Conservation (phyloP, 2,329 filamentous ascomycete genomes). For the Colletotrichum plurivorum region DNA sequence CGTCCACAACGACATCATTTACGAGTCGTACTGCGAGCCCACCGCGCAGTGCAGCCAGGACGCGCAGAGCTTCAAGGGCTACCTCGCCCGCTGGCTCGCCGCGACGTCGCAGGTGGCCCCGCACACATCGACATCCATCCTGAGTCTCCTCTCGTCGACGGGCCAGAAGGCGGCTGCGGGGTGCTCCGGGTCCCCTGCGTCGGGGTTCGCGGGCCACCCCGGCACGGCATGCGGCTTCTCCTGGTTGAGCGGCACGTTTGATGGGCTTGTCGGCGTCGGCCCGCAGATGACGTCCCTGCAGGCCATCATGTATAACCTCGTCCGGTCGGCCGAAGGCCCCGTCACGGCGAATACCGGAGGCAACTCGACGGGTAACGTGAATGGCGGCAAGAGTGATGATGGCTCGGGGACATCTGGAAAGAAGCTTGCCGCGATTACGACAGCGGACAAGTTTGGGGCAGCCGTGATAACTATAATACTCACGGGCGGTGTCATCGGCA, state of each 20-base stretch:
- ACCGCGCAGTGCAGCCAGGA: conserved; percentile 75
- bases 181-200: conserved; percentile 70
- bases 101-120: conserved; percentile 74
- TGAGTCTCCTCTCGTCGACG: conserved; percentile 70
- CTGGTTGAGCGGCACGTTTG: conserved; percentile 67
- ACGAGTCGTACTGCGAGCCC: conserved; percentile 76
- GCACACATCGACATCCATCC: conserved; percentile 66
- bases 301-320: conserved; percentile 65
- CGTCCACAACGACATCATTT: conserved; percentile 71
- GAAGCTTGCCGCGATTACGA: conserved; percentile 53
- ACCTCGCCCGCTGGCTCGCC: conserved; percentile 76
- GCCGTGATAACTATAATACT: conserved; percentile 73
- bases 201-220: conserved; percentile 63
- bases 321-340: conserved; percentile 56
- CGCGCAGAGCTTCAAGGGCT: conserved; percentile 81
- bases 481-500: conserved; percentile 59
- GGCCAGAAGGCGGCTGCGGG: conserved; percentile 71
- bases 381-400: conserved; percentile 37
- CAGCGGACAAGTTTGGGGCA: conserved; percentile 78
- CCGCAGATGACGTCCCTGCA: conserved; percentile 69
- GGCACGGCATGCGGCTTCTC: conserved; percentile 72
- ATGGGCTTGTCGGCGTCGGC: conserved; percentile 66
- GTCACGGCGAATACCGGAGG: conserved; percentile 66
- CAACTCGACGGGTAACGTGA: conserved; percentile 59
- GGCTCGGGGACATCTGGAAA: background rate